phyloP scores from a whole-genome alignment of 768 basidiomycete species.

The Mycena floridula region DNA sequence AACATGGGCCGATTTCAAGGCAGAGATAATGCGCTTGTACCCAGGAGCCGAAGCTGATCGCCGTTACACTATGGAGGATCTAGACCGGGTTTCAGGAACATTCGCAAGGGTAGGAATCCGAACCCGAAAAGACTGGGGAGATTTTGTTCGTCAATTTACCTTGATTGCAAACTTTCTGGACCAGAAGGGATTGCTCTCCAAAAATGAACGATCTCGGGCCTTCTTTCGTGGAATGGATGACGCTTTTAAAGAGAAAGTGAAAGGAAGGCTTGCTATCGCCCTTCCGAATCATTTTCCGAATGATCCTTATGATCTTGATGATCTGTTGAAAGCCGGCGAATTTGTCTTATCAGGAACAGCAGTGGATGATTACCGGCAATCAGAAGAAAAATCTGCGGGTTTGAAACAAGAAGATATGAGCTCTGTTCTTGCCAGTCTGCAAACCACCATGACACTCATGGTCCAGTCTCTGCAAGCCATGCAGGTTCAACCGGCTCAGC shows the following conservation, averaged over 20 bases:
- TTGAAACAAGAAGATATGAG: not conserved
- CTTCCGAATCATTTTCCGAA: slow-evolving; percentile 16
- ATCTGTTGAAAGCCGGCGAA: slow-evolving; percentile 14
- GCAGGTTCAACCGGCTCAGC: not conserved
- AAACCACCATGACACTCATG: not conserved
- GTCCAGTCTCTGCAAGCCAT: not conserved
- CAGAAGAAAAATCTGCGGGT: not conserved
- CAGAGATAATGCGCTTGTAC: not conserved
- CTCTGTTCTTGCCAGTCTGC: not conserved
- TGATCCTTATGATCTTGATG: slow-evolving; percentile 14
- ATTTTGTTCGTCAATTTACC: not conserved
- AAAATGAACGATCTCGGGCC: slow-evolving; percentile 14
- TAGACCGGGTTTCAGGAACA: too few relatives aligned
- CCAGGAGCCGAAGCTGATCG: not conserved
- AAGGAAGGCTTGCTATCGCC: slow-evolving; percentile 14
- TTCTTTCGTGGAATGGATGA: slow-evolving; percentile 12
- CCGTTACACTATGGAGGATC: not conserved
- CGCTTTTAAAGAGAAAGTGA: slow-evolving; percentile 2
- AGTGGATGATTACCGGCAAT: not conserved
- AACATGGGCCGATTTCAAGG: not conserved
- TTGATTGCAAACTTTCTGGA: not conserved
- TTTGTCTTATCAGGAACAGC: slow-evolving; percentile 9
- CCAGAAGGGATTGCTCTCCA: not conserved
- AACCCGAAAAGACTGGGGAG: not conserved
- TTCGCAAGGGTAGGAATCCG: too few relatives aligned